These are phyloP conservation scores for Grosmannia huntii DNA, from an alignment of 2,329 filamentous ascomycete genomes.

Conservation along the genomic window DNA sequence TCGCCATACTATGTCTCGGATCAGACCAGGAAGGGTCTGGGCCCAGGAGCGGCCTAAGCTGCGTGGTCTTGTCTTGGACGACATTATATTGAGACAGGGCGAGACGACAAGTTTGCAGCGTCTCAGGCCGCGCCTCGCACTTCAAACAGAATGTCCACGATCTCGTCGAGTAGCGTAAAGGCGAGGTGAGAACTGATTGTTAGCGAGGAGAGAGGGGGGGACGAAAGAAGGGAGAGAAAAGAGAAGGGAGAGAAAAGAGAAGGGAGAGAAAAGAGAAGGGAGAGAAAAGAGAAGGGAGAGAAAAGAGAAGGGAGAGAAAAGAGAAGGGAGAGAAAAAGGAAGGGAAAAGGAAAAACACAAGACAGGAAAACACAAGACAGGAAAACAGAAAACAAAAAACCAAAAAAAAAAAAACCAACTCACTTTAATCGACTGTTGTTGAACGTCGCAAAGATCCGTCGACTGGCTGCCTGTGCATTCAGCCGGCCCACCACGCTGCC, in stretches of 20 bases:
- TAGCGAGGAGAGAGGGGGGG: not conserved
- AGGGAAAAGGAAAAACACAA: no score
- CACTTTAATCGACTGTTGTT: conserved; percentile 88
- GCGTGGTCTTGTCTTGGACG: no score
- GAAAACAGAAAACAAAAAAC: not conserved
- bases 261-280: not conserved
- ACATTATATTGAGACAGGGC: no score
- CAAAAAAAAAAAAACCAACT: no score
- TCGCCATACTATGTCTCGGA: no score
- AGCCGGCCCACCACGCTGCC: conserved; percentile 84
- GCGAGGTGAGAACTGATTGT: not conserved
- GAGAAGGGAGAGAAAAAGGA: no score
- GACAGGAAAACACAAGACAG: no score
- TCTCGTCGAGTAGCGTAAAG: not conserved
- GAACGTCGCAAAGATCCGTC: conserved; percentile 77
- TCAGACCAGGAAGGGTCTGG: no score
- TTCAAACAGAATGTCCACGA: not conserved
- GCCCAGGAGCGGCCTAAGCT: no score
- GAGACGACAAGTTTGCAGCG: not conserved
- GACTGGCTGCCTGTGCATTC: conserved; percentile 82
- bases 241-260: not conserved
- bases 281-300: not conserved
- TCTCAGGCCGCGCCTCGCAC: not conserved
- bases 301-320: not conserved
- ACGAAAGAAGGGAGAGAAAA: not conserved